Evolutionary conservation across 257 asterid species (phyloP).

Genomic region (Eustoma russellianum): DNA sequence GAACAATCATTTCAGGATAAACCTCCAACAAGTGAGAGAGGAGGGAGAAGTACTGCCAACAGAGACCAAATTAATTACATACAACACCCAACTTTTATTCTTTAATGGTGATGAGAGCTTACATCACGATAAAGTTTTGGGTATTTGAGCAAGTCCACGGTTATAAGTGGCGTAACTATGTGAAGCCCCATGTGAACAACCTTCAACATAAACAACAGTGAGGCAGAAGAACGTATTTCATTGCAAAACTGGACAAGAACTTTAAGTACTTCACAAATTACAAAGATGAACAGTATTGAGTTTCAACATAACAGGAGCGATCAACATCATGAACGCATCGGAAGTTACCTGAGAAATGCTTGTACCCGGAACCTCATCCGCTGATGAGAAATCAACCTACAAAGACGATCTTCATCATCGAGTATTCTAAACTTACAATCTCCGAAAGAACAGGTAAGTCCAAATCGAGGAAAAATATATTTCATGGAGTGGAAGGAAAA

Average conservation of each 20-base stretch:
- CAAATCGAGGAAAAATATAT: neutral
- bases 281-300: too few relatives aligned
- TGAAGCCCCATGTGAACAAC: constrained; percentile 86
- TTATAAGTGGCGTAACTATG: constrained; percentile 78
- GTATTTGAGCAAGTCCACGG: constrained; percentile 72
- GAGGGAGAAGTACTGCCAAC: constrained; percentile 72
- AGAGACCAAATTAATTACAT: constrained; percentile 23
- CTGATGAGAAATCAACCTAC: constrained; percentile 89
- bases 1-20: constrained; percentile 78
- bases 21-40: constrained; percentile 92
- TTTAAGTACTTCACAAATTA: too few relatives aligned
- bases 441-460: neutral
- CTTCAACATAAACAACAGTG: constrained; percentile 31
- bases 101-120: constrained; percentile 20
- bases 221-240: too few relatives aligned
- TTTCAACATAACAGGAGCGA: too few relatives aligned
- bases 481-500: constrained; percentile 3
- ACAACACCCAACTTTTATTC: constrained; percentile 3
- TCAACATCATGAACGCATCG: constrained; percentile 3
- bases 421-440: constrained; percentile 5
- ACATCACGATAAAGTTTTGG: constrained; percentile 90
- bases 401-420: constrained; percentile 16
- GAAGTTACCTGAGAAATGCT: constrained; percentile 69
- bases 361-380: constrained; percentile 64
- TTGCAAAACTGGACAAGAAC: too few relatives aligned